Base-by-base conservation (phyloP, 306 rosid genomes). In the Potentilla sterilis region DNA sequence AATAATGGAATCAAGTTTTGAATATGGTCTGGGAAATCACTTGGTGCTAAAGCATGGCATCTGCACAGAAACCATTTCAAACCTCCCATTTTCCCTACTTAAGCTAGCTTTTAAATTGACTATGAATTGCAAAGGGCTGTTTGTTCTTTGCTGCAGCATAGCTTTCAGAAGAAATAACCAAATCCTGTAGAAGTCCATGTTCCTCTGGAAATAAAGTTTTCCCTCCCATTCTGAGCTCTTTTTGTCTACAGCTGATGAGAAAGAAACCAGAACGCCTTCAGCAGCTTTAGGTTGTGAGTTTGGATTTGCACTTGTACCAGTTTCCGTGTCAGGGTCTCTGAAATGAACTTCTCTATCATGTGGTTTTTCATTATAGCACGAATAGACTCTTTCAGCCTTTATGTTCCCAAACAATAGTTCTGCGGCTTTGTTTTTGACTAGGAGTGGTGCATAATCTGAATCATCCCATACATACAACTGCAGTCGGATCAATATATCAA, bases 391-490 rank as follows among this genome's bases (percentile, higher is more conserved):
- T 71, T 87, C 92, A 35, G 97, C 98, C 82, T 78, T 88, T 76
- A 91, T 79, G 82, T 89, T 93, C 52, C 93, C 97, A 77, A 91
- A 93, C 88, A 93, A 85, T 70, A 89, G 82, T 69, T 89, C 96
- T 43, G 97, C 97, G 0, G 90, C 96, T 76, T 68, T 87, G 83
- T 91, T 89, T 86, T 67, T 89, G 52, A 93, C 91, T 0, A 91
- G 89, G 76, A 88, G 69, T 2, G 92, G 92, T 66, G 89, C 72
- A 74, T 81, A 87, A 55, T 87, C 88, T 8, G 92, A 88, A 71
- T 87, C 91, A 41, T 93, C 97, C 96, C 96, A 93, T 38, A 89
- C 75, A 72, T 88, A 91, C 55, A 93, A 70, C 94, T 93, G 87
- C 83, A 74, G 61, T 69, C 78, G 67, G 21, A 48, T 63, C 80